These are phyloP conservation scores for Grosmannia huntii DNA, from an alignment of 2,329 filamentous ascomycete species.

Conservation along the genomic window DNA sequence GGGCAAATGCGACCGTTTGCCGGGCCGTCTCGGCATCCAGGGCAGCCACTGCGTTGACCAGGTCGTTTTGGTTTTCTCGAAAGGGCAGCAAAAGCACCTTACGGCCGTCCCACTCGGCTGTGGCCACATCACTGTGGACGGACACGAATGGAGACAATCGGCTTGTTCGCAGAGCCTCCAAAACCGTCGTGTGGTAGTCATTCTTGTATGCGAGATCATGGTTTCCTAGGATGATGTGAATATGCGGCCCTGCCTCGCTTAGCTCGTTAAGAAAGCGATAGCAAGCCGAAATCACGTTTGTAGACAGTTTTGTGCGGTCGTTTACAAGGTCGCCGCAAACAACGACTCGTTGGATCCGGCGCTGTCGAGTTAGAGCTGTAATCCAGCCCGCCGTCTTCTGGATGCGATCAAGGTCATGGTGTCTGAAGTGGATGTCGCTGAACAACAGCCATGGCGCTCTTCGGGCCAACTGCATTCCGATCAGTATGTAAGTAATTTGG, in stretches of 20 bases:
- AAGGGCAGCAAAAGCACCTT: slow-evolving; percentile 20
- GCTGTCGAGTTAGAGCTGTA: slow-evolving; percentile 13
- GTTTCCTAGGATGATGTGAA: slow-evolving; percentile 22
- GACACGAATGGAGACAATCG: slow-evolving; percentile 15
- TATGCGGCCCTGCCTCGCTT: slow-evolving; percentile 15
- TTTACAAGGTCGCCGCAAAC: slow-evolving; percentile 21
- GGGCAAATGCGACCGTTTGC: slow-evolving; percentile 18
- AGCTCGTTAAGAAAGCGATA: slow-evolving; percentile 19
- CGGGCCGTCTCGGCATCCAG: slow-evolving; percentile 13
- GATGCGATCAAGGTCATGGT: slow-evolving; percentile 18
- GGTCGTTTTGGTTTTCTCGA: slow-evolving; percentile 19
- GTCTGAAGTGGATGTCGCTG: slow-evolving; percentile 21
- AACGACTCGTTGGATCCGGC: slow-evolving; percentile 16
- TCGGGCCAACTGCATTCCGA: neutral
- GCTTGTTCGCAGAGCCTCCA: slow-evolving; percentile 17
- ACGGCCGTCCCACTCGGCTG: slow-evolving; percentile 17
- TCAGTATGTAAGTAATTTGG: neutral
- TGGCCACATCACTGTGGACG: slow-evolving; percentile 14
- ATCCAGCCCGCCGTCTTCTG: slow-evolving; percentile 19
- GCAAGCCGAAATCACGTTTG: slow-evolving; percentile 19
- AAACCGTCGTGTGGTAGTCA: slow-evolving; percentile 18
- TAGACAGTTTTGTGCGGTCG: slow-evolving; percentile 17
- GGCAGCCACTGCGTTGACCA: slow-evolving; percentile 14
- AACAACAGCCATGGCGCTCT: slow-evolving; percentile 17
- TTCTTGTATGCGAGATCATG: slow-evolving; percentile 21